phyloP scores from a whole-genome alignment of 1,284 basidiomycete genomes.

The Mycosarcoma maydis region DNA sequence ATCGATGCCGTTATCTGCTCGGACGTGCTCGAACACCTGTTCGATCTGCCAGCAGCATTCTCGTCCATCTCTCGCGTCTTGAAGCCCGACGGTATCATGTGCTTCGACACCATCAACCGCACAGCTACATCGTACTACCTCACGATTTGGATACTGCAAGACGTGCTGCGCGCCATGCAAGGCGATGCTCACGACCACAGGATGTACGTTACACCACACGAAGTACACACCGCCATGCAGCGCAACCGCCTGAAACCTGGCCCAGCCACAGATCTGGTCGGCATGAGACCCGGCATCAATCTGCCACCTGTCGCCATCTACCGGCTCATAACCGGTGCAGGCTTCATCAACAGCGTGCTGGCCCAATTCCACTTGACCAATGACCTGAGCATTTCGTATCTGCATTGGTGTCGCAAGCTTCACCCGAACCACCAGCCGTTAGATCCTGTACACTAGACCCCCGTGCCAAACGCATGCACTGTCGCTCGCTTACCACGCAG shows the following conservation, averaged over 20 bases:
- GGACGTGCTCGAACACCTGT: conserved; percentile 52
- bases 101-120: conserved; percentile 69
- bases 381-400: conserved; percentile 26
- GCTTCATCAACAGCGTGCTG: conserved; percentile 20
- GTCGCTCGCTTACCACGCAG: background rate
- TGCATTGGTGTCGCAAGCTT: conserved; percentile 30
- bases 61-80: conserved; percentile 76
- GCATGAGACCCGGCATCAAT: conserved; percentile 21
- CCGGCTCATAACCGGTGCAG: conserved; percentile 18
- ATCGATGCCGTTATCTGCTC: conserved; percentile 45
- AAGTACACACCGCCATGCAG: conserved; percentile 17
- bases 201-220: conserved; percentile 31
- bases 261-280: conserved; percentile 16
- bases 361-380: conserved; percentile 12
- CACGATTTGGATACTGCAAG: conserved; percentile 45
- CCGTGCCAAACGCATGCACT: background rate
- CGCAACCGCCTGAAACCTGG: conserved; percentile 8
- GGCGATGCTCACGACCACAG: conserved; percentile 50
- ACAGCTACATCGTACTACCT: conserved; percentile 47
- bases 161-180: conserved; percentile 35
- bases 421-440: background rate
- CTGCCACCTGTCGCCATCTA: conserved; percentile 20
- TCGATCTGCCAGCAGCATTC: conserved; percentile 34
- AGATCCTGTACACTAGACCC: background rate
- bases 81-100: conserved; percentile 92